Percentiles rank a stretch among this genome's conserved stretches.
These are phyloP conservation scores for Lasiosphaeria ovina DNA, from an alignment of 495 filamentous ascomycete species.

Conservation along the genomic window DNA sequence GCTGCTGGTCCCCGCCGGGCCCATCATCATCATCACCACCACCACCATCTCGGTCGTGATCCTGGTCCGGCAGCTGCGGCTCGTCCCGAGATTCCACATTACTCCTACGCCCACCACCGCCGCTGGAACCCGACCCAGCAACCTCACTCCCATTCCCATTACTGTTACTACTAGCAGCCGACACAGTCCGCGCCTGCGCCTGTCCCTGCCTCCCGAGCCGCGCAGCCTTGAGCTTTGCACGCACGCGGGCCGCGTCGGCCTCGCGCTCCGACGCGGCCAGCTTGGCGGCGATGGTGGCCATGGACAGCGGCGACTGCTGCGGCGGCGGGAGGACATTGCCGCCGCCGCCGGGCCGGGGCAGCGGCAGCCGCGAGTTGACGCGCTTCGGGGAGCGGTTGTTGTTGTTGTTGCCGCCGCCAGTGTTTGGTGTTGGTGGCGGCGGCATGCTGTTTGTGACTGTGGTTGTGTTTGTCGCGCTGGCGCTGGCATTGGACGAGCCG, in stretches of 20 bases:
- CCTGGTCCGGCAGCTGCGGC: too few relatives aligned
- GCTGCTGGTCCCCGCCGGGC: not conserved
- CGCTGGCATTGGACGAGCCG: not conserved
- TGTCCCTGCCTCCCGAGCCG: constrained; percentile 21
- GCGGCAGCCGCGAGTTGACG: constrained; percentile 41
- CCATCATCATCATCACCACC: not conserved
- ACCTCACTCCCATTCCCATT: not conserved
- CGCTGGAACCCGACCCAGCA: too few relatives aligned
- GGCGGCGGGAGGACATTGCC: constrained; percentile 27
- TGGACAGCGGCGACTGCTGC: constrained; percentile 50
- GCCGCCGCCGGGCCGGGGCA: constrained; percentile 30
- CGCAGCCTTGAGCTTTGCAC: constrained; percentile 53
- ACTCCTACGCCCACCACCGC: too few relatives aligned
- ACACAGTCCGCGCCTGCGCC: constrained; percentile 6
- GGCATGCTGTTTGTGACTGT: constrained; percentile 12
- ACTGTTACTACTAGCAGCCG: constrained; percentile 7
- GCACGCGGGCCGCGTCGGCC: constrained; percentile 53
- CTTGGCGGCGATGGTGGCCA: constrained; percentile 55
- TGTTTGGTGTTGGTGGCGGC: constrained; percentile 10
- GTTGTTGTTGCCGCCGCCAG: not conserved
- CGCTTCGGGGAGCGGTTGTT: constrained; percentile 22
- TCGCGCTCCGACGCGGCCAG: constrained; percentile 55
- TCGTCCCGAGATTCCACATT: too few relatives aligned
- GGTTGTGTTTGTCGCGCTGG: constrained; percentile 10
- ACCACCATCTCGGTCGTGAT: too few relatives aligned